Conservation (phyloP, 2,329 filamentous ascomycete species). For the Xylaria sp. region DNA sequence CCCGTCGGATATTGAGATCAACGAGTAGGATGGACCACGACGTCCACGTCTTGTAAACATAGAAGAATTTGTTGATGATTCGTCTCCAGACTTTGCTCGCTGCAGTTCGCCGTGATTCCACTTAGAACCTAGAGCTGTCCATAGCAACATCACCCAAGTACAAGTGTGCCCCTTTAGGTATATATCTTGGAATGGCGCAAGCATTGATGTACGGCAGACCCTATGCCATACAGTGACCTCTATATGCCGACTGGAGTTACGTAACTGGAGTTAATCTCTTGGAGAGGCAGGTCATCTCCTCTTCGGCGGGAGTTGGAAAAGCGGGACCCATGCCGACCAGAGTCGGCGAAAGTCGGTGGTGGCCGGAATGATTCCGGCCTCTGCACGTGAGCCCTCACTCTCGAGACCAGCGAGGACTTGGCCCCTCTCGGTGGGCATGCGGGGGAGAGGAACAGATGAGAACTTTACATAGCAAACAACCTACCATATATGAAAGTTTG, state of each 20-base stretch:
- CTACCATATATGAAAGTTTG: no score
- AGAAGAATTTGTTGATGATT: no score
- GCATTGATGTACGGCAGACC: no score
- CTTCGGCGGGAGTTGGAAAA: conserved; percentile 12
- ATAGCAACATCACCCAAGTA: no score
- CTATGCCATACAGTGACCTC: background rate
- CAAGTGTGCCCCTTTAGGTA: no score
- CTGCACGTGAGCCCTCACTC: conserved; percentile 17
- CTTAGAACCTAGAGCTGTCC: no score
- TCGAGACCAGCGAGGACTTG: background rate
- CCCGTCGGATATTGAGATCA: background rate
- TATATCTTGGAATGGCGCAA: no score
- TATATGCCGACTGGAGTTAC: conserved; percentile 4
- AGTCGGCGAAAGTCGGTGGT: conserved; percentile 22
- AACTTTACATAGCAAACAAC: no score
- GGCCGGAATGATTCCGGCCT: conserved; percentile 32
- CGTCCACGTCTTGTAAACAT: background rate
- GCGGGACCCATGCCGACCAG: conserved; percentile 8
- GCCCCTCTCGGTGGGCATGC: background rate
- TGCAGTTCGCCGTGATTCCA: no score
- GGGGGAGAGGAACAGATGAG: no score
- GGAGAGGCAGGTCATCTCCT: conserved; percentile 6
- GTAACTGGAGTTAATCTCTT: conserved; percentile 9
- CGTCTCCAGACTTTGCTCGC: no score
- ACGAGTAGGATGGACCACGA: background rate